Conservation (phyloP, 2,329 filamentous ascomycete genomes). For the Hypoxylon sp. region DNA sequence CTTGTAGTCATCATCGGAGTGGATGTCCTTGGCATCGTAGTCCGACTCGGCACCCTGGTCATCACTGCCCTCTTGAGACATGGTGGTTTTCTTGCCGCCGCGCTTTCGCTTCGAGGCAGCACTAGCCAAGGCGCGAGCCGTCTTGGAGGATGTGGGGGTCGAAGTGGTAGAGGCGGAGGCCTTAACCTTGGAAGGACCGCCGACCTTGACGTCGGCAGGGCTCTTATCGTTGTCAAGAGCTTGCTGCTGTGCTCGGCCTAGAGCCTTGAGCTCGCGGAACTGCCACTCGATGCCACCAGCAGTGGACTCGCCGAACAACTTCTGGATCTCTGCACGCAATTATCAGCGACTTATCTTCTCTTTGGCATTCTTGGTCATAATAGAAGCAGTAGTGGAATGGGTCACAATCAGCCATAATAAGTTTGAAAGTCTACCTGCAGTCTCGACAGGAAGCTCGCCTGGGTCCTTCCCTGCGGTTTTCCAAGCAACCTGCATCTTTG, state of each 20-base stretch:
- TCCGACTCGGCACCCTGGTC: constrained; percentile 49
- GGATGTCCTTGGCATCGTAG: constrained; percentile 53
- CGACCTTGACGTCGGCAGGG: constrained; percentile 59
- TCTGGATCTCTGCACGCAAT: constrained; percentile 66
- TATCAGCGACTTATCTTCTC: constrained; percentile 15
- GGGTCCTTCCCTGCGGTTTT: constrained; percentile 54
- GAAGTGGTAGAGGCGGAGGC: constrained; percentile 51
- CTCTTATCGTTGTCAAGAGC: constrained; percentile 63
- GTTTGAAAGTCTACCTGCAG: constrained; percentile 56
- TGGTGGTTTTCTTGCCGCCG: constrained; percentile 12
- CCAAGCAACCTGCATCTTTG: constrained; percentile 54
- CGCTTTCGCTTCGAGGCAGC: constrained; percentile 40
- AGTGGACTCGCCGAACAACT: constrained; percentile 72
- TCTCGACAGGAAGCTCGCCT: constrained; percentile 53
- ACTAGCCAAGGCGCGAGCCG: constrained; percentile 8
- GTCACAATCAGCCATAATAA: constrained; percentile 12
- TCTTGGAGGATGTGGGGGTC: constrained; percentile 24
- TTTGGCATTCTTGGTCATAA: background rate
- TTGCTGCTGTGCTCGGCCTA: constrained; percentile 64
- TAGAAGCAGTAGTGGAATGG: constrained; percentile 4
- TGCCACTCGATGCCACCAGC: constrained; percentile 72
- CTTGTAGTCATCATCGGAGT: constrained; percentile 26
- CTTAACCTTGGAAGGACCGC: constrained; percentile 27
- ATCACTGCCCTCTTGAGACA: constrained; percentile 44
- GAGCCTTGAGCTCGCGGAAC: constrained; percentile 69